These are phyloP conservation scores for Trichopus zeylanicus DNA, from an alignment of 116 monocot genomes.

Conservation along the genomic window DNA sequence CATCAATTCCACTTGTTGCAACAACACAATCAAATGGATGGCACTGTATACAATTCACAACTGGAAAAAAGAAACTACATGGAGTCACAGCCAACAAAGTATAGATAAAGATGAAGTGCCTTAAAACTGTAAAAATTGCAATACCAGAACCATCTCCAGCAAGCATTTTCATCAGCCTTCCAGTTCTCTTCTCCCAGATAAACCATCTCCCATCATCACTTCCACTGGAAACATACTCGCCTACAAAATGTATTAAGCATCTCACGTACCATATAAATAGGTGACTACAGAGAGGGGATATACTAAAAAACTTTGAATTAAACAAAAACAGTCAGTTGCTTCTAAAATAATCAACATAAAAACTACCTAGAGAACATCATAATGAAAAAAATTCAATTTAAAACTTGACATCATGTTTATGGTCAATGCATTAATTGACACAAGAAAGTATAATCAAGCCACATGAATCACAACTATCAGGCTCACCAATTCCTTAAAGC, in stretches of 20 bases:
- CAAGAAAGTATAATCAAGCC: too few species aligned
- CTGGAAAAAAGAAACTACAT: slow-evolving; percentile 26
- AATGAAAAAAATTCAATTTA: too few species aligned
- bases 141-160: slow-evolving; percentile 82
- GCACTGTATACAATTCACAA: slow-evolving; percentile 95
- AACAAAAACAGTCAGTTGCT: too few species aligned
- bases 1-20: slow-evolving; percentile 96
- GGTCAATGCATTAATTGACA: too few species aligned
- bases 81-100: slow-evolving; percentile 1
- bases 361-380: too few species aligned
- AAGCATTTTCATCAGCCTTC: slow-evolving; percentile 86
- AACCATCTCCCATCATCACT: slow-evolving; percentile 99
- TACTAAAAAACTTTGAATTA: too few species aligned
- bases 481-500: too few species aligned
- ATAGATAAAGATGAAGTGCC: neutral
- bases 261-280: neutral
- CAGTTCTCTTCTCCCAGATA: slow-evolving; percentile 97
- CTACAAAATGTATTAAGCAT: slow-evolving; percentile 23
- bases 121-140: neutral
- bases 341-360: too few species aligned
- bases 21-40: slow-evolving; percentile 90
- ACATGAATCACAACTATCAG: too few species aligned
- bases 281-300: neutral
- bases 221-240: slow-evolving; percentile 93
- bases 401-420: too few species aligned